phyloP scores from a whole-genome alignment of 1,284 basidiomycete genomes.

The Thecaphora thlaspeos region DNA sequence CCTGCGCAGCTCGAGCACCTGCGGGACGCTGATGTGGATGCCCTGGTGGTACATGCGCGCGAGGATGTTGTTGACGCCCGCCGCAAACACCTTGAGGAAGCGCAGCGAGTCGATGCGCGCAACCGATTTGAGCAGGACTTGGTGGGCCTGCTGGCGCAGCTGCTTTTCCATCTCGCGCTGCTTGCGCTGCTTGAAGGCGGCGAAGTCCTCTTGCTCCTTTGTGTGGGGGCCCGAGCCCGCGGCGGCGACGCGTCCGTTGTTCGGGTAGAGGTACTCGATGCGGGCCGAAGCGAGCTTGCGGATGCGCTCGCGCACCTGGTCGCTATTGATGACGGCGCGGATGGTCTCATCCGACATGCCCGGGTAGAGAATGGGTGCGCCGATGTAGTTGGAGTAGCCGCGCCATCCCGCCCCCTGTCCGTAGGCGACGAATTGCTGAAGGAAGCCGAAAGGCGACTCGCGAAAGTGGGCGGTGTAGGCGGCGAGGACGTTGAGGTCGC shows the following conservation, averaged over 20 bases:
- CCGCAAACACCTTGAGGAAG: slow-evolving; percentile 43
- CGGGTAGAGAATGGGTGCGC: slow-evolving; percentile 46
- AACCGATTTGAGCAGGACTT: slow-evolving; percentile 36
- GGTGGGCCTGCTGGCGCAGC: slow-evolving; percentile 39
- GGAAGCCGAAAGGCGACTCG: slow-evolving; percentile 46
- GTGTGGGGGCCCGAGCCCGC: slow-evolving; percentile 15
- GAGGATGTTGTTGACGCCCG: slow-evolving; percentile 56
- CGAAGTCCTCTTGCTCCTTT: slow-evolving; percentile 29
- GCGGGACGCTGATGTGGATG: slow-evolving; percentile 50
- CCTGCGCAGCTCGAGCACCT: slow-evolving; percentile 49
- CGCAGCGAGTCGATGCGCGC: slow-evolving; percentile 45
- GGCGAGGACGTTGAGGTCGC: slow-evolving; percentile 50
- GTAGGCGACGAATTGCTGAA: slow-evolving; percentile 48
- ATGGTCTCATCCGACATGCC: slow-evolving; percentile 43
- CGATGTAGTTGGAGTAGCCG: slow-evolving; percentile 51
- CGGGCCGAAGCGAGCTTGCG: slow-evolving; percentile 30
- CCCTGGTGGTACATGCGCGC: slow-evolving; percentile 57
- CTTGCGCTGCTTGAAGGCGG: slow-evolving; percentile 39
- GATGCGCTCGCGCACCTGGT: slow-evolving; percentile 46
- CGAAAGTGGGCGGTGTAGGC: slow-evolving; percentile 52
- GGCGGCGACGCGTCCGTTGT: slow-evolving; percentile 14
- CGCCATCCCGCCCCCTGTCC: slow-evolving; percentile 51
- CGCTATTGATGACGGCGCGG: slow-evolving; percentile 38
- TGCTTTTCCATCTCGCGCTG: slow-evolving; percentile 45
- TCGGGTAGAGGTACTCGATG: slow-evolving; percentile 34